A percentile compares a stretch with the other conserved stretches of the same genome.
These are phyloP conservation scores for Arabis hirsuta DNA, from an alignment of 345 rosid species.

Conservation along the genomic window DNA sequence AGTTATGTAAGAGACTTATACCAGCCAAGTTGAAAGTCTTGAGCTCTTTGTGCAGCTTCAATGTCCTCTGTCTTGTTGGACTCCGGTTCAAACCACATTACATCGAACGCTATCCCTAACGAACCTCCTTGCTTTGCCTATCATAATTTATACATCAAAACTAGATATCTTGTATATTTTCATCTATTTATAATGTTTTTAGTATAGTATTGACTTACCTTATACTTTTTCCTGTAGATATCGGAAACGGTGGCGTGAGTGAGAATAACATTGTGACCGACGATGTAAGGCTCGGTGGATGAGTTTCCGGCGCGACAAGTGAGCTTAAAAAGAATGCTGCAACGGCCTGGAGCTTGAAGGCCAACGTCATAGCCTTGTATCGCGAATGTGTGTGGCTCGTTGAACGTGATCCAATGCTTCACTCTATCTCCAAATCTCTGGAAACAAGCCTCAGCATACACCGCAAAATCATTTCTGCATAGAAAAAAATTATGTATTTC, in stretches of 20 bases:
- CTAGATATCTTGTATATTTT: background rate
- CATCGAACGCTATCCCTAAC: constrained; percentile 73
- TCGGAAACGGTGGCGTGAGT: constrained; percentile 67
- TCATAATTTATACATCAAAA: constrained; percentile 12
- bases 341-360: constrained; percentile 86
- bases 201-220: constrained; percentile 48
- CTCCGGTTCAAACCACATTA: constrained; percentile 80
- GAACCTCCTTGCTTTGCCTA: constrained; percentile 77
- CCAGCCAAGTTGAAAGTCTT: constrained; percentile 99
- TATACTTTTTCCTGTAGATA: constrained; percentile 72
- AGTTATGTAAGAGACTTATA: constrained; percentile 25
- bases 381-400: constrained; percentile 85
- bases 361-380: constrained; percentile 93
- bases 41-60: constrained; percentile 91
- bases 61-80: constrained; percentile 59
- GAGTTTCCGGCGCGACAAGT: constrained; percentile 82
- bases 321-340: constrained; percentile 65
- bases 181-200: background rate
- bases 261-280: constrained; percentile 76
- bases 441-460: constrained; percentile 83
- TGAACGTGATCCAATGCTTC: constrained; percentile 91
- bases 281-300: constrained; percentile 91
- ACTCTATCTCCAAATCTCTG: constrained; percentile 88
- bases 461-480: constrained; percentile 76
- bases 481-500: background rate